Percentiles rank a stretch among this genome's conserved stretches.
phyloP scores from a whole-genome alignment of 164 flowering plant genomes.

The Taxillus chinensis region DNA sequence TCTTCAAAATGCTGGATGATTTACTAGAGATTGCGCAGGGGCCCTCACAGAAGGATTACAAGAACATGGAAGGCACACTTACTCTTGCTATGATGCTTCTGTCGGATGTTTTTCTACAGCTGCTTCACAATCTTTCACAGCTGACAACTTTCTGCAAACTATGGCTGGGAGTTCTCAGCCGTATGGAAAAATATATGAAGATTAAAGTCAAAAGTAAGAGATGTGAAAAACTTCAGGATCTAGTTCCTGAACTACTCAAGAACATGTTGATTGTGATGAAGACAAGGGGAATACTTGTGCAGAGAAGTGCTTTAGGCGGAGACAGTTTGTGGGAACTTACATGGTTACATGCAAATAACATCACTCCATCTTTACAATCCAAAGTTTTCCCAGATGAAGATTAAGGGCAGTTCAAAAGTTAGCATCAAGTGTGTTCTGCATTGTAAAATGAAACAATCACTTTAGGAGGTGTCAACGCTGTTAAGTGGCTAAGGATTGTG shows the following conservation, averaged over 20 bases:
- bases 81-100: slow-evolving; percentile 27
- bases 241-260: slow-evolving; percentile 10
- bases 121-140: slow-evolving; percentile 23
- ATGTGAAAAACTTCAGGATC: slow-evolving; percentile 14
- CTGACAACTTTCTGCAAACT: slow-evolving; percentile 10
- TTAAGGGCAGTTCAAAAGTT: not conserved
- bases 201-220: slow-evolving; percentile 10
- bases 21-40: slow-evolving; percentile 25
- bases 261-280: slow-evolving; percentile 19
- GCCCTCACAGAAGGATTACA: slow-evolving; percentile 26
- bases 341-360: slow-evolving; percentile 26
- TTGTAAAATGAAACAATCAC: not conserved
- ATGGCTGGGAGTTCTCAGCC: slow-evolving; percentile 12
- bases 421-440: not conserved
- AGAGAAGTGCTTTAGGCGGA: slow-evolving; percentile 21
- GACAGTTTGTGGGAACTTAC: slow-evolving; percentile 31
- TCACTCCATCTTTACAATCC: slow-evolving; percentile 15
- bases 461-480: not conserved
- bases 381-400: not conserved
- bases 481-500: not conserved
- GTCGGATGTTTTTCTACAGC: slow-evolving; percentile 24
- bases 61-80: slow-evolving; percentile 37
- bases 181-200: slow-evolving; percentile 4
- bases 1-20: slow-evolving; percentile 38
- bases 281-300: slow-evolving; percentile 23